These are phyloP conservation scores for Beauveria asiatica DNA, from an alignment of 2,329 filamentous ascomycete genomes.

Conservation along the genomic window DNA sequence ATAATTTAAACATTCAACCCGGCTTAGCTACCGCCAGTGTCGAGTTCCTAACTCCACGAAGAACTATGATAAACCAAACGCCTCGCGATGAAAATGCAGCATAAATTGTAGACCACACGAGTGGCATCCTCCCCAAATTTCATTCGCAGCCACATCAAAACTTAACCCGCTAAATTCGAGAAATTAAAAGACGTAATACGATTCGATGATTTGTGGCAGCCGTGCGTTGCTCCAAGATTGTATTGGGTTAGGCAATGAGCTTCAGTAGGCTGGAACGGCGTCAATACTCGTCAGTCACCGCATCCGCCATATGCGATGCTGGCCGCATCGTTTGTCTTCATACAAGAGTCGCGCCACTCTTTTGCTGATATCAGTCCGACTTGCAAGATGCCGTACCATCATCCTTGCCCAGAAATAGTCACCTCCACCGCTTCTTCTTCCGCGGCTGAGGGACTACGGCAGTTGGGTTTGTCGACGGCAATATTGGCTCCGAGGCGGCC, in stretches of 20 bases:
- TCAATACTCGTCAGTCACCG: not conserved
- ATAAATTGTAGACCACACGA: not conserved
- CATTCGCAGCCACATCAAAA: not conserved
- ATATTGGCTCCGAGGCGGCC: constrained; percentile 5
- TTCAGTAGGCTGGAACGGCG: not conserved
- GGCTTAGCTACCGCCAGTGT: not conserved
- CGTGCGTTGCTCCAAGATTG: not conserved
- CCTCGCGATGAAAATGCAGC: not conserved
- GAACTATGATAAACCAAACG: not conserved
- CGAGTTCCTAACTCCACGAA: not conserved
- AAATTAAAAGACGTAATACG: not conserved
- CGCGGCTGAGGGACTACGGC: constrained; percentile 9
- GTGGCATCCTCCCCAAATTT: not conserved
- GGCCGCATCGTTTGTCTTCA: not conserved
- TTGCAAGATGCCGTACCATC: constrained; percentile 3
- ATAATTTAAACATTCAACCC: not conserved
- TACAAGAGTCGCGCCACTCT: not conserved
- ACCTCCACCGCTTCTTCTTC: constrained; percentile 11
- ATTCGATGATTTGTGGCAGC: not conserved
- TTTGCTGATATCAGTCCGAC: not conserved
- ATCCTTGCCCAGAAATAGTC: constrained; percentile 4
- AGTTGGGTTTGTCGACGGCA: constrained; percentile 3
- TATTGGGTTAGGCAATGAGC: not conserved
- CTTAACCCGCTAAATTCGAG: not conserved
- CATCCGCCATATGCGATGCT: not conserved